Evolutionary conservation across 73 alveolate genomes (phyloP), one percentile per base, ranked within the genome.

Genomic region (Uronychia setigera): DNA sequence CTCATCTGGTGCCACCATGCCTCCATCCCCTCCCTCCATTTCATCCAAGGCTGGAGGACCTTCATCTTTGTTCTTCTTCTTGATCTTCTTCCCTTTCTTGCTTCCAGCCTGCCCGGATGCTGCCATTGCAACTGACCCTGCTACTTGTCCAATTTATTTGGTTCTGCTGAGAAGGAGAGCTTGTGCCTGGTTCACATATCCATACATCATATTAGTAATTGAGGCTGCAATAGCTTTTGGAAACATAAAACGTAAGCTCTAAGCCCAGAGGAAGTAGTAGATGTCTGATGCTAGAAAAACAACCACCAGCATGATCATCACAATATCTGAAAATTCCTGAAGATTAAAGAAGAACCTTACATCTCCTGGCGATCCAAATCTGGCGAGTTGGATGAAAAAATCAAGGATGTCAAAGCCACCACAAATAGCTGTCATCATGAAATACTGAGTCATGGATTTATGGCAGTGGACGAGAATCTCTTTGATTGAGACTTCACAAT

Each of bases 201-300:
- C 81, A 28, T 26, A 26, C 32, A 76, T 26, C 29, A 32, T 32
- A 26, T 76, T 76, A 25, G 59, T 28, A 76, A 76, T 76, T 5
- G 28, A 30, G 29, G 25, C 1, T 28, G 81, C 46, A 28, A 76
- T 76, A 5, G 28, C 28, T 5, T 28, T 26, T 5, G 81, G 81
- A 58, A 76, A 76, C 59, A 26, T 76, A 76, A 76, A 76, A 35
- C 32, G 28, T 5, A 76, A 1, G 32, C 58, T 76, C 29, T 26
- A 58, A 29, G 74, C 92, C 92, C 92, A 86, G 32, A 86, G 27
- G 30, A 86, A 58, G 31, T 86, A 86, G 74, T 79, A 86, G 34
- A 86, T 58, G 60, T 86, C 92, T 1, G 75, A 33, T 26, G 83
- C 83, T 0, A 86, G 77, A 33, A 86, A 79, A 19, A 86, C 32